Conservation (phyloP, 2,329 filamentous ascomycete species). For the Teratosphaeria zuluensis region DNA sequence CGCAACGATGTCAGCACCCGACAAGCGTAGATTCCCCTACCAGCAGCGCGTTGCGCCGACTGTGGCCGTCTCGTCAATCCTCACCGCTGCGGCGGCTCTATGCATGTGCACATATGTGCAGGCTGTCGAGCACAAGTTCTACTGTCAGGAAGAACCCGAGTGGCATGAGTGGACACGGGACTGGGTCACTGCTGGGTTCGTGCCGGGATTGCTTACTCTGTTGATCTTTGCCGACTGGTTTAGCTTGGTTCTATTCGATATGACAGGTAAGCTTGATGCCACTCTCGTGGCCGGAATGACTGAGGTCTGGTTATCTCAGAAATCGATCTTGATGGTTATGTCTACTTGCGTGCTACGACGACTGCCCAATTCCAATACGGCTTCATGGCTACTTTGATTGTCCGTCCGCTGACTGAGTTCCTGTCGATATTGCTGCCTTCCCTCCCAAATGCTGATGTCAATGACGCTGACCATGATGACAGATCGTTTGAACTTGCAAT, state of each 20-base stretch:
- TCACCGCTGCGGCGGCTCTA: neutral
- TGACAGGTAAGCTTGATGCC: neutral
- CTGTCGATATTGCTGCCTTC: too few species aligned
- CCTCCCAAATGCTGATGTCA: neutral
- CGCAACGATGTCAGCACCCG: neutral
- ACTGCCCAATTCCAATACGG: too few species aligned
- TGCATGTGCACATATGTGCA: neutral
- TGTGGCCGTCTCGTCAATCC: neutral
- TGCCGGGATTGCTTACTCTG: neutral
- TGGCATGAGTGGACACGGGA: neutral
- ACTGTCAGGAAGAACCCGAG: too few species aligned
- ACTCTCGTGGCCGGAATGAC: too few species aligned
- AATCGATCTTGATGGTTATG: neutral
- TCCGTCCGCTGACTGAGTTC: too few species aligned
- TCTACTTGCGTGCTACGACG: neutral
- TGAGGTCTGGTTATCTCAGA: too few species aligned
- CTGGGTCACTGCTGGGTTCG: neutral
- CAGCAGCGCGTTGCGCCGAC: neutral
- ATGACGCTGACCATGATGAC: neutral
- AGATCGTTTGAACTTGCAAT: neutral
- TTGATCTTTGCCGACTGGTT: neutral
- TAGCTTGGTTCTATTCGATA: neutral
- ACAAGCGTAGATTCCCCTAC: neutral
- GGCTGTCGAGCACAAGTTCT: neutral
- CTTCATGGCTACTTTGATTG: too few species aligned